Evolutionary conservation across 2,329 filamentous ascomycete species (phyloP), one percentile per base, ranked within the genome.

Genomic region (Colletotrichum caudatum): DNA sequence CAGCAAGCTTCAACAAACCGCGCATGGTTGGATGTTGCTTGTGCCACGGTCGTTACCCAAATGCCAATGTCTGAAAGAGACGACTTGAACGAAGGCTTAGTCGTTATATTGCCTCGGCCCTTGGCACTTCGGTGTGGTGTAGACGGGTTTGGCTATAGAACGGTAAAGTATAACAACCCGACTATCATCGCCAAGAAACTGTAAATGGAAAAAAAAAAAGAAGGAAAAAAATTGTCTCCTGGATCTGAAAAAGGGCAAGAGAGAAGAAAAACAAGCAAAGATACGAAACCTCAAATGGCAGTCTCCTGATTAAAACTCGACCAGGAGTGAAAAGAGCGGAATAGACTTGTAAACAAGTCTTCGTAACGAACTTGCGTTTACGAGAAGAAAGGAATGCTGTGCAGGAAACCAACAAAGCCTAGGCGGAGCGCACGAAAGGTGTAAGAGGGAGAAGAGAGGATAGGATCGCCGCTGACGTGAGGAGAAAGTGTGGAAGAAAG

Each of bases 301-400:
- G 29, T 20, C 51, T 18, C 16, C 59, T n/a, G 53, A 44, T 9
- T 18, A 29, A 64, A 64, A 71, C 64, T 67, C 66, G 53, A 56
- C 63, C 60, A 62, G 67, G 60, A 74, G 54, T 72, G 73, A 66
- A 74, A 61, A 63, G 69, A 66, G 57, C 33, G 66, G 57, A 72
- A 66, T 59, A 67, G 56, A 67, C 62, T 58, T 41, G 54, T 63
- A 53, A 57, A 67, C 61, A 61, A 66, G 54, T 65, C 48, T 33
- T 65, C 50, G 66, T 20, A 44, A 66, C 58, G 37, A 51, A n/a
- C 33, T 39, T n/a, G 44, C 48, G 51, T 67, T n/a, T 46, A 66
- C 44, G 57, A 56, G 46, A 64, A 48, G 62, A 71, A 65, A 69
- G 61, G 33, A 73, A 74, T 39, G 65, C 61, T 66, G 39, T 62